Evolutionary conservation across 2,329 filamentous ascomycete genomes (phyloP), one percentile per base, ranked within the genome.

Genomic region (Periglandula ipomoeae): DNA sequence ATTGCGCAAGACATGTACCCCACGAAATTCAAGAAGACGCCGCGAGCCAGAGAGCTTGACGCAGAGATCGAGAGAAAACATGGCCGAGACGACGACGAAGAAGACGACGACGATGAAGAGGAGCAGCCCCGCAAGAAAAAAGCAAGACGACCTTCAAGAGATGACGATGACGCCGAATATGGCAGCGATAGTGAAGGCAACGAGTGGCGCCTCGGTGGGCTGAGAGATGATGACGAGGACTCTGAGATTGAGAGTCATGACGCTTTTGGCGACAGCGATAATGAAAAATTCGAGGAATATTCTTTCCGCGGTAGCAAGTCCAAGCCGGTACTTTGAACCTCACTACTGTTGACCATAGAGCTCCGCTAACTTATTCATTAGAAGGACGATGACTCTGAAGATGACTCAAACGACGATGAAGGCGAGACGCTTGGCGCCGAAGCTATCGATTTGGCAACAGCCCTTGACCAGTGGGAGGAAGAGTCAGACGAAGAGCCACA

Each of bases 131-230:
- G 65, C 40, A 62, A 67, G 44, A 72, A 71, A 52, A 70, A 64
- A 59, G 56, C 53, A 27, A 70, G 68, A 62, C 69, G 71, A 35
- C 71, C 61, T 63, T 37, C 65, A 58, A 68, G 72, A 4, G 70
- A 67, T 5, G 73, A 81, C 58, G 76, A 78, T 17, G 75, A 76
- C 39, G 73, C 80, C 15, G 86, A 90, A 50, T 81, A 84, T 54
- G 87, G 87, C 9, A 90, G 84, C 56, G 90, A 95, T 61, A 88
- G 85, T 52, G 87, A 90, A 52, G 89, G 89, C 20, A 87, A 94
- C 58, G 82, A 87, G 60, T 95, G 89, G 89, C 83, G 77, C 44
- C 73, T 95, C 45, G 89, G 90, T 23, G 72, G 67, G 10, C 51
- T 79, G 5, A 72, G 71, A 20, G 70, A 70, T 15, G 75, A 76